Evolutionary conservation across 495 filamentous ascomycete species (phyloP), one percentile per base, ranked within the genome.

Genomic region (Hyaloscypha bicolor): DNA sequence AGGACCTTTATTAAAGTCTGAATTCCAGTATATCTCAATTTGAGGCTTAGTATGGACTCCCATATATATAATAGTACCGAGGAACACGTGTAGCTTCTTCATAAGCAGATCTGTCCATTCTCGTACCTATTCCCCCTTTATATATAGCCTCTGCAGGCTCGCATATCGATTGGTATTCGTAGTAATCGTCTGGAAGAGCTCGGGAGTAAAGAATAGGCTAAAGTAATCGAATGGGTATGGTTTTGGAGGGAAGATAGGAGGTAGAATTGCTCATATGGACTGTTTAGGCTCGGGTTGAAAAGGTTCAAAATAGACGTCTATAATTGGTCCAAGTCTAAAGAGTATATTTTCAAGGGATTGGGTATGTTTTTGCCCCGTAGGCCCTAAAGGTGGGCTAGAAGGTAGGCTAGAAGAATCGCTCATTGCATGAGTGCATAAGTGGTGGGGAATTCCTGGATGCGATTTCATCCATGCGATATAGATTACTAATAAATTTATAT

Each of bases 301-400:
- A 48, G 42, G 42, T 1, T 48, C 42, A n/a, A 12, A 48, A 25
- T 25, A 25, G 25, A 25, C 2, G 25, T 25, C 2, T 25, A 2
- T 25, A 25, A 25, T 25, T 25, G 42, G 42, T 48, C n/a, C 42
- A 48, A 48, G 42, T 48, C n/a, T 48, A 48, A 48, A 2, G n/a
- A 48, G 42, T 48, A 48, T 48, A 48, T 48, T n/a, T n/a, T 48
- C n/a, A 48, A 12, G 42, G n/a, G 42, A 48, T 48, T 48, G 42
- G n/a, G 42, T n/a, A 2, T 25, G 25, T 48, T 48, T 48, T 48
- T 48, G 42, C 42, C 2, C 19, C 42, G 9, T 48, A 48, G 42
- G 42, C 42, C 19, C 9, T 48, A 9, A 48, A 9, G 42, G 42
- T 48, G 9, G 19, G 42, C 42, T 48, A 48, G 42, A 19, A 48